Evolutionary conservation across 2,329 filamentous ascomycete species (phyloP).

Genomic region (Teratosphaeria pseudoeucalypti): DNA sequence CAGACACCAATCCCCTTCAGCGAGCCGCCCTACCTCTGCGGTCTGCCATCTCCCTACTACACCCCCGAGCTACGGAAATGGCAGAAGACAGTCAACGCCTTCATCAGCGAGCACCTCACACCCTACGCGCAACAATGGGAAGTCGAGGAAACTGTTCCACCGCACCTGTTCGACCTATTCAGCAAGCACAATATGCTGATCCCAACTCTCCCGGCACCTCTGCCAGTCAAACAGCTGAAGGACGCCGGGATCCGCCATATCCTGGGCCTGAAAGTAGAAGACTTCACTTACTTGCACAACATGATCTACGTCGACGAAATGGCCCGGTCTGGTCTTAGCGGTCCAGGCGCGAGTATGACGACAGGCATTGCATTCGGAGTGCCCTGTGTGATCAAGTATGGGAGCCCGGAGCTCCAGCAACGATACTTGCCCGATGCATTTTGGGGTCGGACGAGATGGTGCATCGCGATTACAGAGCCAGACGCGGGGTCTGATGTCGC

Average conservation of each 20-base stretch:
- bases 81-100: conserved; percentile 58
- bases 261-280: conserved; percentile 57
- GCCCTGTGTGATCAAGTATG: conserved; percentile 61
- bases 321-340: conserved; percentile 52
- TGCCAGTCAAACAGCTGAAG: conserved; percentile 59
- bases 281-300: conserved; percentile 63
- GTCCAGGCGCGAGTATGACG: conserved; percentile 55
- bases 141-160: conserved; percentile 50
- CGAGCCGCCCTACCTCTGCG: conserved; percentile 60
- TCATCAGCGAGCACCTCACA: conserved; percentile 53
- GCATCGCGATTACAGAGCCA: conserved; percentile 72
- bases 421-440: conserved; percentile 59
- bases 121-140: conserved; percentile 61
- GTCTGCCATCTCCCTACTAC: conserved; percentile 63
- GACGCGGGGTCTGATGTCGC: conserved; percentile 65
- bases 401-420: conserved; percentile 50
- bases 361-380: conserved; percentile 64
- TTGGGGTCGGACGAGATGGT: conserved; percentile 54
- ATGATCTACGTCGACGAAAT: conserved; percentile 65
- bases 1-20: conserved; percentile 50
- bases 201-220: conserved; percentile 57
- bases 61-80: conserved; percentile 53
- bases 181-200: conserved; percentile 57
- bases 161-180: conserved; percentile 55
- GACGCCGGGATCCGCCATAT: conserved; percentile 56